phyloP scores from a whole-genome alignment of 106 monocot species.

The Agapanthus africanus region DNA sequence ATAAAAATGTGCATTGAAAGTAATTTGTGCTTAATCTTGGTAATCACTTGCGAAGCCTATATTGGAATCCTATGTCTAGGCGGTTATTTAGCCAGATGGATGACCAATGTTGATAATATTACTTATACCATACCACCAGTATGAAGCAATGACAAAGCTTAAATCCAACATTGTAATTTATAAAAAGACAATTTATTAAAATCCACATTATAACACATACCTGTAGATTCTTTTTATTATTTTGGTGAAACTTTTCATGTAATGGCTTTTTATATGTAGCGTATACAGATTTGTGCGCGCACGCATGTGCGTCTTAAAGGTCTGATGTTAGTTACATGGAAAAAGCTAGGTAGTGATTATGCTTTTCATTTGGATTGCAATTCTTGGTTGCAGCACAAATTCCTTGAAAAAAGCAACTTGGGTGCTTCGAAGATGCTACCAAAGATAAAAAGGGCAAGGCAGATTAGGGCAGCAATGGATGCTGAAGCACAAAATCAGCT shows the following conservation, averaged over 20 bases:
- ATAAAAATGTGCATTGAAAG: too few relatives aligned
- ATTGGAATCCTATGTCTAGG: background rate
- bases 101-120: background rate
- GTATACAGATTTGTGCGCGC: too few relatives aligned
- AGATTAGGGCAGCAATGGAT: constrained; percentile 63
- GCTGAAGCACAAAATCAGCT: constrained; percentile 41
- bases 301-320: background rate
- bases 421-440: constrained; percentile 90
- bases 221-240: background rate
- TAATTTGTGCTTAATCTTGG: background rate
- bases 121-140: background rate
- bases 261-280: too few relatives aligned
- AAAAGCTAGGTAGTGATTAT: background rate
- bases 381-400: constrained; percentile 70
- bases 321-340: background rate
- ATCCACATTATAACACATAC: background rate
- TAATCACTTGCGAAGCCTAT: background rate
- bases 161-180: background rate
- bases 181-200: background rate
- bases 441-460: constrained; percentile 79
- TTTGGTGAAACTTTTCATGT: background rate
- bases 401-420: constrained; percentile 76
- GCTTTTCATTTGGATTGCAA: background rate
- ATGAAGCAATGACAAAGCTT: background rate
- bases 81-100: background rate